Percentiles rank a stretch among this genome's conserved stretches.
Evolutionary conservation across 1,139 yeast species (phyloP).

Genomic region (Geotrichum cucujoidarum): DNA sequence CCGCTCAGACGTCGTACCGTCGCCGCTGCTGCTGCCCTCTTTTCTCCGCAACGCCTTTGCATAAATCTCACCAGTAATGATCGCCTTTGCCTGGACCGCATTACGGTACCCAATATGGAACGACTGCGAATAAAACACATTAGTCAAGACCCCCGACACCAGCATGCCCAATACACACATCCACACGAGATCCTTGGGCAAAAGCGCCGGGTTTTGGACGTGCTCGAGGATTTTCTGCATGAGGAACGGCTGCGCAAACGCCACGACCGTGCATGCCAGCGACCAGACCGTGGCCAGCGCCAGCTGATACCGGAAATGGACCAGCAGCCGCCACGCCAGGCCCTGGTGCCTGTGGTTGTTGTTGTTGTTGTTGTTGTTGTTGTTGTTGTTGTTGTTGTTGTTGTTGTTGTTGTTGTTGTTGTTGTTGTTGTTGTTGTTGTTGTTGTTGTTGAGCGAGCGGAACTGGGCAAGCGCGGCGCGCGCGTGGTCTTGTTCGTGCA

Average conservation of each 20-base stretch:
- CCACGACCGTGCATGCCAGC: conserved; percentile 53
- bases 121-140: conserved; percentile 74
- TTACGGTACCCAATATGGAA: conserved; percentile 87
- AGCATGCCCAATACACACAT: conserved; percentile 75
- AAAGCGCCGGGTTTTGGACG: conserved; percentile 63
- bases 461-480: conserved; percentile 60
- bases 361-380: conserved; percentile 51
- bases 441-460: too few relatives aligned
- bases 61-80: conserved; percentile 85
- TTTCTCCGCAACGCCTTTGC: conserved; percentile 73
- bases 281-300: conserved; percentile 45
- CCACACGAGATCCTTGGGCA: conserved; percentile 78
- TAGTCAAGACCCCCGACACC: conserved; percentile 53
- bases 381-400: too few relatives aligned
- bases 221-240: conserved; percentile 76
- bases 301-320: conserved; percentile 52
- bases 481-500: conserved; percentile 76
- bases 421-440: too few relatives aligned
- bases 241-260: conserved; percentile 75
- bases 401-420: too few relatives aligned
- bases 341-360: conserved; percentile 38
- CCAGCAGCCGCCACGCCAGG: conserved; percentile 55
- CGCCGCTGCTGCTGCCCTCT: conserved; percentile 30
- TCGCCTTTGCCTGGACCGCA: conserved; percentile 84
- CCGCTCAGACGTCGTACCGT: conserved; percentile 40